Evolutionary conservation across 306 rosid species (phyloP), one percentile per base, ranked within the genome.

Genomic region (Datisca glomerata): DNA sequence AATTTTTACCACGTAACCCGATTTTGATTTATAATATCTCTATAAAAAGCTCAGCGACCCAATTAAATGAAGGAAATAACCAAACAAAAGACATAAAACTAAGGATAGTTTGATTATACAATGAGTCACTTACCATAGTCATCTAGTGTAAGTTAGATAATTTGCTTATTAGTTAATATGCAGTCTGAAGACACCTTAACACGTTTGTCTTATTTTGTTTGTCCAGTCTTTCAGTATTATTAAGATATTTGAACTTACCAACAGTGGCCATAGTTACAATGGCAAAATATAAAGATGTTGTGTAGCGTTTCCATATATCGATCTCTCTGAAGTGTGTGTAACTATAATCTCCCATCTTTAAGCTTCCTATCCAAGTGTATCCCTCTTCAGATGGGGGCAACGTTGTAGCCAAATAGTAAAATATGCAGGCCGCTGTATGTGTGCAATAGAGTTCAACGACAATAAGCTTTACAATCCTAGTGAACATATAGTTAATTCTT

Each of bases 191-290:
- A n/a, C n/a, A n/a, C n/a, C n/a, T n/a, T n/a, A n/a, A n/a, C n/a
- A n/a, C n/a, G n/a, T n/a, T n/a, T n/a, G n/a, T n/a, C n/a, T n/a
- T n/a, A n/a, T n/a, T n/a, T n/a, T n/a, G n/a, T n/a, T n/a, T n/a
- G n/a, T n/a, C n/a, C n/a, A n/a, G n/a, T n/a, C n/a, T n/a, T n/a
- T n/a, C n/a, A n/a, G n/a, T n/a, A n/a, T n/a, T n/a, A n/a, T n/a
- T n/a, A 31, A 31, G n/a, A 23, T 24, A 31, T 32, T 20, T 21
- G 27, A 47, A 63, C 78, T 24, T 66, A 89, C 98, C 98, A 18
- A 89, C 95, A 15, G 98, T 89, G 51, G 96, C 86, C 98, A 89
- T 89, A 0, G 98, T 89, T 41, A 89, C 98, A 53, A 89, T 61
- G 36, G 98, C 95, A 34, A 89, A 89, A 48, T 89, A 89, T 59